Evolutionary conservation across 768 basidiomycete genomes (phyloP).

Genomic region (Pleurotus tuoliensis): DNA sequence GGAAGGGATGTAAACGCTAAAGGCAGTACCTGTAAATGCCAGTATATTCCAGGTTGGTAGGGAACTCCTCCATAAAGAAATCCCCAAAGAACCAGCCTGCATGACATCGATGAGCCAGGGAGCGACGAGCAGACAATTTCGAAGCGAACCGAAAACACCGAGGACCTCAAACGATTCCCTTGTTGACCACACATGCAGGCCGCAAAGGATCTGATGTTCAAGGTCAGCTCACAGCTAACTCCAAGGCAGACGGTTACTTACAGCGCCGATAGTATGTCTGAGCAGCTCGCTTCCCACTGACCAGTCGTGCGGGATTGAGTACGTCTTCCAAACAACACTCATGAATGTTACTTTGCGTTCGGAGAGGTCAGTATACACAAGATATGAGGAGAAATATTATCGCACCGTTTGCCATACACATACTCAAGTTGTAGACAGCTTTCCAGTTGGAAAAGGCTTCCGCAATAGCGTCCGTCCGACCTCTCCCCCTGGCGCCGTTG

Average conservation of each 20-base stretch:
- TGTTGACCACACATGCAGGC: conserved; percentile 88
- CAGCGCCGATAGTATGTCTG: conserved; percentile 83
- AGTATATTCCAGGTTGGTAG: conserved; percentile 86
- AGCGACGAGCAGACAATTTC: conserved; percentile 11
- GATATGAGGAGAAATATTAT: conserved; percentile 1
- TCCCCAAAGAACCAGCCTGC: conserved; percentile 98
- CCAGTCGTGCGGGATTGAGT: conserved; percentile 80
- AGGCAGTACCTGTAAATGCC: conserved; percentile 83
- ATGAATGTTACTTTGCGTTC: conserved; percentile 67
- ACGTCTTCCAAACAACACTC: conserved; percentile 88
- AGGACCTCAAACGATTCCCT: conserved; percentile 89
- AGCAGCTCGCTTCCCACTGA: conserved; percentile 82
- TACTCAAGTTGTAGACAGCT: conserved; percentile 82
- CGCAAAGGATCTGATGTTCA: conserved; percentile 65
- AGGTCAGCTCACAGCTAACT: conserved; percentile 5
- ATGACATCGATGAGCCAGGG: not conserved
- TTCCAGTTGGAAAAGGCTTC: conserved; percentile 98
- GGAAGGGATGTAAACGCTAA: not conserved
- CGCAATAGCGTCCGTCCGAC: conserved; percentile 63
- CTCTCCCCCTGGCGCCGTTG: conserved; percentile 21
- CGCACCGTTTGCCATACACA: conserved; percentile 92
- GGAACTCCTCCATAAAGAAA: conserved; percentile 94
- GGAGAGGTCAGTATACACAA: conserved; percentile 7
- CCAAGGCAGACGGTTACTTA: conserved; percentile 35
- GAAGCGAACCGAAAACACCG: conserved; percentile 74